A percentile compares a stretch with the other conserved stretches of the same genome.
Conservation (phyloP, 345 rosid species). For the Eucalyptus melliodora region DNA sequence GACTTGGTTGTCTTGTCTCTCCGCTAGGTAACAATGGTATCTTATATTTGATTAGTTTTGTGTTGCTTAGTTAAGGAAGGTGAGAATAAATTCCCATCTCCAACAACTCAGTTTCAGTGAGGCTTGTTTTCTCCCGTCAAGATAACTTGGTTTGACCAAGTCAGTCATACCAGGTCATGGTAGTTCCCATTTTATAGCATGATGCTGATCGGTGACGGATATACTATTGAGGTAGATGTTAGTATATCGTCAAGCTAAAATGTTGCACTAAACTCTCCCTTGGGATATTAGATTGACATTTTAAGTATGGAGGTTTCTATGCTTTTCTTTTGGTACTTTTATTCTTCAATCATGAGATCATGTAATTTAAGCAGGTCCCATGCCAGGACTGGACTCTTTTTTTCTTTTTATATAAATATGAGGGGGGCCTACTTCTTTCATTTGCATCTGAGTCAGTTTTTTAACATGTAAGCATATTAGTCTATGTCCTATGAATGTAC, state of each 20-base stretch:
- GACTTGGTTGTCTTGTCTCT: not conserved
- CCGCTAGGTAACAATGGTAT: not conserved
- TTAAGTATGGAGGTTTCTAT: not conserved
- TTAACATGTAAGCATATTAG: not conserved
- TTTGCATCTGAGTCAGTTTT: not conserved
- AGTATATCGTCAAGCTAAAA: too few species aligned
- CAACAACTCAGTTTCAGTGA: not conserved
- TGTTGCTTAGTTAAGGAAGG: not conserved
- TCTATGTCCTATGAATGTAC: not conserved
- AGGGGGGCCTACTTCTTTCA: not conserved
- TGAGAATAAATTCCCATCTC: not conserved
- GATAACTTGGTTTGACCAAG: not conserved
- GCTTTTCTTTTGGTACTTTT: not conserved
- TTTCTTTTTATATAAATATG: not conserved
- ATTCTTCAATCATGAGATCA: not conserved
- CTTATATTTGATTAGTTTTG: not conserved
- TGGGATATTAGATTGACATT: not conserved
- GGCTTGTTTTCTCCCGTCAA: not conserved
- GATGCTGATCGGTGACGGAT: too few species aligned
- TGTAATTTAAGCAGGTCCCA: not conserved
- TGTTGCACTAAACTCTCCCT: not conserved
- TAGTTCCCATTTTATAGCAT: not conserved
- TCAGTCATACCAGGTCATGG: not conserved
- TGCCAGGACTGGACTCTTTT: not conserved
- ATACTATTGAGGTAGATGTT: too few species aligned